Base-by-base conservation (phyloP, 2,329 filamentous ascomycete genomes). In the Colletotrichum truncatum region DNA sequence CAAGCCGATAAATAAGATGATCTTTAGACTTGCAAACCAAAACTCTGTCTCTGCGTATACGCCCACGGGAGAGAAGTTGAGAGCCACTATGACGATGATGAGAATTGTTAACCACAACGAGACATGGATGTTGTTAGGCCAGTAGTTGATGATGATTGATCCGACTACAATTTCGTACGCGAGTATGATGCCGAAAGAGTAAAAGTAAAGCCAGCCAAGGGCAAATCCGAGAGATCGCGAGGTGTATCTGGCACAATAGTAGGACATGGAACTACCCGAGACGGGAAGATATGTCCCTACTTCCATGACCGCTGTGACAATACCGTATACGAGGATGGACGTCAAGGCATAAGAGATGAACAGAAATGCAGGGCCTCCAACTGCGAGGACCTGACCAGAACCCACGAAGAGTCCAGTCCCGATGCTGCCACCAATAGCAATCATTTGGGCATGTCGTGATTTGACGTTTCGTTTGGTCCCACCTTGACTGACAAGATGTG, bases 21-120 rank as follows among this genome's bases (percentile, higher is more conserved):
- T 82, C 71, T 87, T 87, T 38, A 87, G 74, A 26, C 87, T 70
- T 67, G 83, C 83, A 14, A 87, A 76, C 84, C 84, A 87, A 67
- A 87, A 87, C 68, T 87, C 85, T 12, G 87, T 76, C 76, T 88
- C 85, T 25, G 84, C 85, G 69, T 87, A 88, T 4, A 60, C 38
- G 28, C 16, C 34, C 6, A 67, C 64, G 1, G 64, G 63, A 2
- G 58, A 57, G 23, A 67, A 36, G 55, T 67, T 70, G 3, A 72
- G 63, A 14, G 51, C 65, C 18, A 41, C 39, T 16, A 70, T 63
- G 18, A 72, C 48, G 4, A 69, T 38, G 7, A 71, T 34, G 25
- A 67, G 53, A 6, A 72, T 52, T 11, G 67, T 66, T 6, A 72
- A 63, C 66, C 66, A 70, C 11, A 69, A 68, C 6, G 66, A 69